Conservation (phyloP, 2,329 filamentous ascomycete genomes). For the Ophiostoma sp. region DNA sequence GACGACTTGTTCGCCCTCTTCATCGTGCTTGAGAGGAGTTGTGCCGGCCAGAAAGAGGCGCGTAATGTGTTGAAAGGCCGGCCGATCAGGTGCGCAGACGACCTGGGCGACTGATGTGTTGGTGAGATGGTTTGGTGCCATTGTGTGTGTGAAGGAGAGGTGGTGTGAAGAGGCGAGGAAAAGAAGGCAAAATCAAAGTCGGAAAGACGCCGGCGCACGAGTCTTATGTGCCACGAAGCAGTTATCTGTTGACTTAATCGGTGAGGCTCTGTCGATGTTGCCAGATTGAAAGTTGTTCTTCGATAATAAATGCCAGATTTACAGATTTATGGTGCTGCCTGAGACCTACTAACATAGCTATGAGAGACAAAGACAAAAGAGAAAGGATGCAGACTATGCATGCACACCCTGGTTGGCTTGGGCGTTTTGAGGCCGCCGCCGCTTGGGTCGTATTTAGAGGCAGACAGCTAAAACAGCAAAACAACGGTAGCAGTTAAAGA, state of each 20-base stretch:
- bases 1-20: constrained; percentile 12
- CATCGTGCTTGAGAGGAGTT: constrained; percentile 37
- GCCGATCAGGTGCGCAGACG: constrained; percentile 35
- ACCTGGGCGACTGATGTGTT: constrained; percentile 32
- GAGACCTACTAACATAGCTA: neutral
- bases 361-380: neutral
- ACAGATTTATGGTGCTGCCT: neutral
- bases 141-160: neutral
- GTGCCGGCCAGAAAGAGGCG: constrained; percentile 63
- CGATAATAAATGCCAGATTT: neutral
- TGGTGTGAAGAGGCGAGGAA: neutral
- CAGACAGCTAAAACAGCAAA: neutral
- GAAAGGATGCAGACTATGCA: neutral
- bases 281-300: neutral
- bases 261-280: neutral
- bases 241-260: neutral
- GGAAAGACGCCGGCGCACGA: neutral
- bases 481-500: neutral
- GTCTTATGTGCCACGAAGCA: neutral
- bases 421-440: neutral
- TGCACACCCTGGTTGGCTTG: neutral
- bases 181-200: neutral
- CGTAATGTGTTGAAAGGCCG: constrained; percentile 26
- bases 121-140: neutral
- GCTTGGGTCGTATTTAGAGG: neutral